A percentile compares a stretch with the other conserved stretches of the same genome.
phyloP scores from a whole-genome alignment of 306 rosid species.

The Sophora flavescens region DNA sequence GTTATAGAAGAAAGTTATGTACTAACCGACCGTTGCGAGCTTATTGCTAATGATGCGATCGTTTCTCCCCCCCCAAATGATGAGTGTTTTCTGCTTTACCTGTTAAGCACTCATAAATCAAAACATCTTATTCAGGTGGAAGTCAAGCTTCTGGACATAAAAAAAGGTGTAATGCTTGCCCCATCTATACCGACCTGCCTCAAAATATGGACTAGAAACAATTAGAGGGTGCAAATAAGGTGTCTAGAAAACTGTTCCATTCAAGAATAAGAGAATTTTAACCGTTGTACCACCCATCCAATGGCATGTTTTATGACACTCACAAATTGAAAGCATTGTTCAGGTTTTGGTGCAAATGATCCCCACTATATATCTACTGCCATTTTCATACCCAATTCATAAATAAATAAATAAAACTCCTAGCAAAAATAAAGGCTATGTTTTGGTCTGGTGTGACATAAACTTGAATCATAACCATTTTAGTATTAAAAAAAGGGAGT shows the following conservation, averaged over 20 bases:
- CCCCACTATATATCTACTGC: not conserved
- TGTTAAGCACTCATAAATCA: constrained; percentile 42
- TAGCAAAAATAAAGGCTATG: not conserved
- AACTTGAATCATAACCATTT: not conserved
- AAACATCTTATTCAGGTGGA: too few relatives aligned
- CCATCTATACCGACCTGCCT: not conserved
- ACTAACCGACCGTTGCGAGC: constrained; percentile 73
- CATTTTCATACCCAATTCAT: not conserved
- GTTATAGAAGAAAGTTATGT: not conserved
- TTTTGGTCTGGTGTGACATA: not conserved
- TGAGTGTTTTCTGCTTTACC: constrained; percentile 74
- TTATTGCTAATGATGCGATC: constrained; percentile 73
- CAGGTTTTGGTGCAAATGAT: not conserved
- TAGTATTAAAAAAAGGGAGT: not conserved
- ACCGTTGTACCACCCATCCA: not conserved
- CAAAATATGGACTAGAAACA: not conserved
- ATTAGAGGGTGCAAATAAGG: not conserved
- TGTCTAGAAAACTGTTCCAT: constrained; percentile 19
- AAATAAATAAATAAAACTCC: not conserved
- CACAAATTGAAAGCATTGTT: not conserved
- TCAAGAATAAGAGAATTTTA: not conserved
- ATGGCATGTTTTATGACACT: constrained; percentile 17
- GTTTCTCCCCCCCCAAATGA: constrained; percentile 91
- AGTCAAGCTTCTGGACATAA: not conserved
- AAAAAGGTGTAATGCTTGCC: not conserved